phyloP scores from a whole-genome alignment of 192 early-diverging fungal genomes.

The Backusella liffmaniae region DNA sequence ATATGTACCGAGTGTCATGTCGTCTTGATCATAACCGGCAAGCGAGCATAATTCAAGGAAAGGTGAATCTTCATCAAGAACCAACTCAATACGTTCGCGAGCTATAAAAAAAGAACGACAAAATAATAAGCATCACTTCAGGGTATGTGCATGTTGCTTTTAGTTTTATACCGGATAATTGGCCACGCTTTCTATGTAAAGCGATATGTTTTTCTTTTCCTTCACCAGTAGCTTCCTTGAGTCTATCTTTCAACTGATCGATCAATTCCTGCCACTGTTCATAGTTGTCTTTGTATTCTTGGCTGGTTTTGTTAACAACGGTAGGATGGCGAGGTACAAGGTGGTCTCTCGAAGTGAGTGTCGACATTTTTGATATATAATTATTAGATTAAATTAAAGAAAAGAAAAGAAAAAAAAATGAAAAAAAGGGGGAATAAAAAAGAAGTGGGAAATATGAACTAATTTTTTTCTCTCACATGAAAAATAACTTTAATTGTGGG shows the following conservation, averaged over 20 bases:
- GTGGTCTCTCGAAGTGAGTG: constrained; percentile 32
- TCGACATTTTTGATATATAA: constrained; percentile 20
- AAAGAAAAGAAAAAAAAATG: not conserved
- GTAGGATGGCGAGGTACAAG: constrained; percentile 46
- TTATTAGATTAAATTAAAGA: not conserved
- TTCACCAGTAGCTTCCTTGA: constrained; percentile 49
- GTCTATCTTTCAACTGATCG: constrained; percentile 48
- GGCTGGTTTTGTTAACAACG: constrained; percentile 40
- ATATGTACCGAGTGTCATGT: constrained; percentile 52
- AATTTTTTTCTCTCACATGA: not conserved
- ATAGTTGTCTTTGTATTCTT: constrained; percentile 56
- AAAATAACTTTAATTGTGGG: not conserved
- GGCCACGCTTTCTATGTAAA: constrained; percentile 59
- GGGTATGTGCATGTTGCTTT: not conserved
- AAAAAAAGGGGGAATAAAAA: not conserved
- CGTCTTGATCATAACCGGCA: constrained; percentile 61
- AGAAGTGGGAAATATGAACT: not conserved
- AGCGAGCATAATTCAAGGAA: constrained; percentile 61
- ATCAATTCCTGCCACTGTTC: constrained; percentile 53
- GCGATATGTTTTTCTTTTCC: constrained; percentile 46
- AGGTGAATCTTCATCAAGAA: constrained; percentile 64
- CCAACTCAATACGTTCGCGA: constrained; percentile 56
- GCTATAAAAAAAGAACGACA: constrained; percentile 33
- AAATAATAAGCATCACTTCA: not conserved
- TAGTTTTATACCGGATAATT: constrained; percentile 47